These are phyloP conservation scores for Suillus lakei DNA, from an alignment of 768 basidiomycete species.

Conservation along the genomic window DNA sequence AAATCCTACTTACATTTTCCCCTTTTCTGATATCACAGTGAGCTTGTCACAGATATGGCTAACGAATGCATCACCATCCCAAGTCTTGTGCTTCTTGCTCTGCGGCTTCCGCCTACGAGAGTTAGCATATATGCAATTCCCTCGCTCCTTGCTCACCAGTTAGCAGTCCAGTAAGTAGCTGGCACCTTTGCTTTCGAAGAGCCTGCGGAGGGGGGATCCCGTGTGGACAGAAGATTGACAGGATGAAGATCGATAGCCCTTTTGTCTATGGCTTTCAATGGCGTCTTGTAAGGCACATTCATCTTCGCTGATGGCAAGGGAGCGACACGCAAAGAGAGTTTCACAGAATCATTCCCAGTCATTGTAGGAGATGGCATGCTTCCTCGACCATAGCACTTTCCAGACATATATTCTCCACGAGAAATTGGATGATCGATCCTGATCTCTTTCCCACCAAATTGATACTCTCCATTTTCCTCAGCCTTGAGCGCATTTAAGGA, in stretches of 20 bases:
- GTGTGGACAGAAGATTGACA: conserved; percentile 38
- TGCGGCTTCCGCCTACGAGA: conserved; percentile 69
- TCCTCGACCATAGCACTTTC: conserved; percentile 61
- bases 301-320: conserved; percentile 36
- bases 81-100: conserved; percentile 79
- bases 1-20: conserved; percentile 59
- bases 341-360: conserved; percentile 35
- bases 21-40: conserved; percentile 69
- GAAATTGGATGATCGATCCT: conserved; percentile 66
- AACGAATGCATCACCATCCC: conserved; percentile 82
- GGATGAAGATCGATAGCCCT: conserved; percentile 46
- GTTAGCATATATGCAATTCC: conserved; percentile 13
- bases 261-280: conserved; percentile 20
- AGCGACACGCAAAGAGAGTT: conserved; percentile 6
- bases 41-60: conserved; percentile 55
- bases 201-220: conserved; percentile 7
- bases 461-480: conserved; percentile 42
- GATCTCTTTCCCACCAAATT: conserved; percentile 60
- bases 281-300: conserved; percentile 24
- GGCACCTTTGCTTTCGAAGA: conserved; percentile 16
- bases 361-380: conserved; percentile 19
- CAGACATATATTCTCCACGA: conserved; percentile 61
- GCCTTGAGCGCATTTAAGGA: conserved; percentile 46
- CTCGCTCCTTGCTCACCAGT: conserved; percentile 53
- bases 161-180: conserved; percentile 64